These are phyloP conservation scores for Butyriboletus regius DNA, from an alignment of 1,284 basidiomycete species.

Conservation along the genomic window DNA sequence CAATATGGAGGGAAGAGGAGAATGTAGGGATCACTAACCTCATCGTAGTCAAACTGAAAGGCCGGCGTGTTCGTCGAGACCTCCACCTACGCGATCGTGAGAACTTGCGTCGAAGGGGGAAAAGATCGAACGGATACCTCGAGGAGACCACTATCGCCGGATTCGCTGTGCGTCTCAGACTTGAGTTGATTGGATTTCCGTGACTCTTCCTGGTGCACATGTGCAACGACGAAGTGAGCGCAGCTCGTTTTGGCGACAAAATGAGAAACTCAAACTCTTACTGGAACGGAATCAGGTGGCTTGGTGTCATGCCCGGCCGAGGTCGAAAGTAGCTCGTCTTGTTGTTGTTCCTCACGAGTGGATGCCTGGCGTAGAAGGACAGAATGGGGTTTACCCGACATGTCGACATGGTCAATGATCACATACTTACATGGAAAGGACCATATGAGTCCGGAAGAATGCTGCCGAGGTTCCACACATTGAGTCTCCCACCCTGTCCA, in stretches of 20 bases:
- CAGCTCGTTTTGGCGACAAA: neutral
- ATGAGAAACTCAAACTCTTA: neutral
- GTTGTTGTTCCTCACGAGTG: neutral
- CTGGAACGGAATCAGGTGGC: accelerated
- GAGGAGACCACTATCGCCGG: neutral
- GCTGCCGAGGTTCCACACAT: neutral
- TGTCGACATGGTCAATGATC: neutral
- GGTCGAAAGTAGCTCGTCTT: neutral
- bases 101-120: neutral
- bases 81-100: neutral
- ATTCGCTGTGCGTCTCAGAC: too few relatives aligned
- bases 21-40: neutral
- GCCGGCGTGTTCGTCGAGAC: accelerated
- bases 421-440: neutral
- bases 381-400: neutral
- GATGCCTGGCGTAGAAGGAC: neutral
- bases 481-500: neutral
- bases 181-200: neutral
- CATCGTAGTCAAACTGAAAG: neutral
- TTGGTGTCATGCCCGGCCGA: too few relatives aligned
- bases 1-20: neutral
- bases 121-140: neutral
- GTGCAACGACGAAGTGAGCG: neutral
- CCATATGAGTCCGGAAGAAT: neutral
- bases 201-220: neutral